Base-by-base conservation (phyloP, 495 filamentous ascomycete genomes). In the Xylaria cubensis region DNA sequence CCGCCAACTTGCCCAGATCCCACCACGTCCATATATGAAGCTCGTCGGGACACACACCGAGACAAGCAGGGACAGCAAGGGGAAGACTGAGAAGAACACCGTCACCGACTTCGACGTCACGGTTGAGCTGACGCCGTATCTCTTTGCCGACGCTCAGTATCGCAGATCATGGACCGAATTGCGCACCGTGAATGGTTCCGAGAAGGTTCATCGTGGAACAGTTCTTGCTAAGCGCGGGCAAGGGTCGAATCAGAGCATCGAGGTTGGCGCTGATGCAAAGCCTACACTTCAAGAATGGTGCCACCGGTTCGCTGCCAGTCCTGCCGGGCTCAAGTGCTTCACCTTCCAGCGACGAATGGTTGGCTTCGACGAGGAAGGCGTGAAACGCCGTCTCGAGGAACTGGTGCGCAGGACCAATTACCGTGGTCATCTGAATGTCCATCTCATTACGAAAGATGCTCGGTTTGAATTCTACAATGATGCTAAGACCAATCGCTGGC, bases 31-130 rank as follows among this genome's bases (percentile, higher is more conserved):
- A 0, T 82, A 79, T 24, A 76, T 88, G 17, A 81, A 82, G 32
- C 75, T 90, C 13, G 73, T 79, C 56, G 88, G 88, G 29, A 86
- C 82, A 0, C 88, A 90, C 76, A 77, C 71, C 48, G 81, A 88
- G 75, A 56, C 69, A 2, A 85, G 80, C 3, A 75, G 75, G 10
- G 73, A 74, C 21, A 77, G 82, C 29, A 82, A 83, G 62, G 82
- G 83, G 53, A 97, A 95, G 80, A 91, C 90, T 74, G 94, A 97
- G 80, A 95, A 97, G 83, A 95, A 96, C 77, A 95, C 93, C 65
- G 87, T 95, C 73, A 91, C 97, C 78, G 92, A 91, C 73, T 98
- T 99, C 86, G 81, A 86, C 72, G 77, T 91, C 62, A 73, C 74
- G 12, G 76, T 90, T 61, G 84, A 88, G 29, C 75, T 91, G 48